Evolutionary conservation across 2,329 filamentous ascomycete species (phyloP), one percentile per base, ranked within the genome.

Genomic region (Apiospora sp.): DNA sequence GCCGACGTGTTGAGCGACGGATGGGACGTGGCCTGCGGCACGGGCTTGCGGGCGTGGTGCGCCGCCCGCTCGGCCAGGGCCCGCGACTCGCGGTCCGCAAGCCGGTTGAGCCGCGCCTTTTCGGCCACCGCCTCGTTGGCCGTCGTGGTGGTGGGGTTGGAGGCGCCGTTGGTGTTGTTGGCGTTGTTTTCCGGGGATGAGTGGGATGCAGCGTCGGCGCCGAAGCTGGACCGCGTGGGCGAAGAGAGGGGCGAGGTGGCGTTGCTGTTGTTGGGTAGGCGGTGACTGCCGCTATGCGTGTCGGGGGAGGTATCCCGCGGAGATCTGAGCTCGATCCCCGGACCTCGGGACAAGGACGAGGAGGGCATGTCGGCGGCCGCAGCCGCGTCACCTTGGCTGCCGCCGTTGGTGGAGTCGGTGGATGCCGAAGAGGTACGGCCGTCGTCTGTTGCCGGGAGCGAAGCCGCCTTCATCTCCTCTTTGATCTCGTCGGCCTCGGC

Each of bases 401-500:
- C 37, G 14, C 27, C 37, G 16, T 43, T 70, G 13, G 43, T 70
- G 14, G 46, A 41, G 4, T 70, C 37, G 2, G 46, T 54, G 30
- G 46, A 51, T 2, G 43, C 48, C 43, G 49, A 58, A n/a, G 48
- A 41, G 13, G 43, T 37, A 12, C 48, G 30, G 13, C 30, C 68
- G 16, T 43, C 24, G 16, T 27, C 27, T 22, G 37, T 34, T 3
- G 34, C 19, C 1, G 24, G 14, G 19, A 49, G n/a, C 16, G 41
- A 30, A 30, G 46, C 69, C 69, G 69, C 68, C 71, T 67, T 71
- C 70, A 44, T 75, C 70, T 71, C 79, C 22, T 77, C 78, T 81
- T 64, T 81, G 13, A 73, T 81, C 74, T 91, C 88, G 75, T 94
- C 91, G 37, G 88, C 88, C 77, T 92, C 91, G 61, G 94, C 87